These are phyloP conservation scores for Aspergillus pseudotamarii DNA, from an alignment of 2,329 filamentous ascomycete genomes.

Conservation along the genomic window DNA sequence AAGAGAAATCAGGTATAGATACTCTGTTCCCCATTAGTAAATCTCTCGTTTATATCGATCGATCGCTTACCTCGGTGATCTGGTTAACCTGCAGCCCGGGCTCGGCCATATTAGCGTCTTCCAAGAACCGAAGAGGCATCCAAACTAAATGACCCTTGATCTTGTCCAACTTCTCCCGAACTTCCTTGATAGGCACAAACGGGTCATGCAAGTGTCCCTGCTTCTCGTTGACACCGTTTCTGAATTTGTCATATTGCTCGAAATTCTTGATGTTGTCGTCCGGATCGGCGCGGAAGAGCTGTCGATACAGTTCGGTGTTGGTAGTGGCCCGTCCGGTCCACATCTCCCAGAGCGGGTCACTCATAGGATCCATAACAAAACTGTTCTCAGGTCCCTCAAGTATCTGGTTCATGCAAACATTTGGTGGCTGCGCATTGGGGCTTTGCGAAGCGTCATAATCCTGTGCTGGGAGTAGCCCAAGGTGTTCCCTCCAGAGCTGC, in stretches of 20 bases:
- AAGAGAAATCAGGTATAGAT: slow-evolving; percentile 33
- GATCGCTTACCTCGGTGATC: slow-evolving; percentile 76
- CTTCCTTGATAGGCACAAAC: slow-evolving; percentile 71
- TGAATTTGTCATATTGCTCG: slow-evolving; percentile 82
- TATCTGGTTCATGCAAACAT: slow-evolving; percentile 70
- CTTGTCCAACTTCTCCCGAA: slow-evolving; percentile 73
- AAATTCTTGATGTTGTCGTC: slow-evolving; percentile 89
- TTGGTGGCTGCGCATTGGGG: slow-evolving; percentile 76
- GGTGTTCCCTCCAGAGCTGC: slow-evolving; percentile 87
- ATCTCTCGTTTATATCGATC: neutral
- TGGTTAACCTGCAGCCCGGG: slow-evolving; percentile 81
- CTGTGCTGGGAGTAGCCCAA: slow-evolving; percentile 79
- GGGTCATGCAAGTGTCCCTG: slow-evolving; percentile 85
- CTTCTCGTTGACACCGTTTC: slow-evolving; percentile 66
- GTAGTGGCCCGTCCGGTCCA: slow-evolving; percentile 73
- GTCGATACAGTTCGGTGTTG: slow-evolving; percentile 80
- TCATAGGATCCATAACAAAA: slow-evolving; percentile 74
- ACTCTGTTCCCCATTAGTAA: slow-evolving; percentile 23
- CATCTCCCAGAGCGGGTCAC: slow-evolving; percentile 66
- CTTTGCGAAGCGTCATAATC: slow-evolving; percentile 65
- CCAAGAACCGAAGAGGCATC: slow-evolving; percentile 90
- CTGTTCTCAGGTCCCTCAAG: slow-evolving; percentile 69
- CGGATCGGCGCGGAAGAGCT: slow-evolving; percentile 85
- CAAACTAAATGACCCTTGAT: slow-evolving; percentile 89
- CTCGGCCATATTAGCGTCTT: slow-evolving; percentile 86